phyloP scores from a whole-genome alignment of 371 early-diverging fungal genomes.

The Actinomortierella wolfii region DNA sequence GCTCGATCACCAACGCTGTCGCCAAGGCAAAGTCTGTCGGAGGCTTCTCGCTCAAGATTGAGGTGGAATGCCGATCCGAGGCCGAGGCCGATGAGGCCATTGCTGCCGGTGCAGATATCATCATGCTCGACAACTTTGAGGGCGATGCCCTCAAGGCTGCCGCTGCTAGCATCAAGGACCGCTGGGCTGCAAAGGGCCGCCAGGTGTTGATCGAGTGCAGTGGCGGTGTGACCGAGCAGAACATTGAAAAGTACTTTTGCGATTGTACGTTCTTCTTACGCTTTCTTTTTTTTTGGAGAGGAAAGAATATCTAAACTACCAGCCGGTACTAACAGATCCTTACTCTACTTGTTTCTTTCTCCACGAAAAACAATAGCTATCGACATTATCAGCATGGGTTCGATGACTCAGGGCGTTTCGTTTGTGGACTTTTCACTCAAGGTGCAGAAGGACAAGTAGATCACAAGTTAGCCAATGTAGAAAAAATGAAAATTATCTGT shows the following conservation, averaged over 20 bases:
- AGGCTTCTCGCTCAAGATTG: slow-evolving; percentile 95
- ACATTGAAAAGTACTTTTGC: slow-evolving; percentile 79
- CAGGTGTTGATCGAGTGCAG: slow-evolving; percentile 91
- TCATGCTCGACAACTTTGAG: slow-evolving; percentile 90
- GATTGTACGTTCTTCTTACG: slow-evolving; percentile 56
- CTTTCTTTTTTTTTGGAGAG: too few species aligned
- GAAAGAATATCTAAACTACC: too few species aligned
- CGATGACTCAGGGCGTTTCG: slow-evolving; percentile 92
- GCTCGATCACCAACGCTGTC: slow-evolving; percentile 92
- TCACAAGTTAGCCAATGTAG: too few species aligned
- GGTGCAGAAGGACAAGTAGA: slow-evolving; percentile 54
- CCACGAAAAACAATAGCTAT: slow-evolving; percentile 60
- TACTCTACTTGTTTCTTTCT: not conserved
- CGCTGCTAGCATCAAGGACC: slow-evolving; percentile 74
- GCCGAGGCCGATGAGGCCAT: slow-evolving; percentile 97
- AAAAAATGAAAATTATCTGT: too few species aligned
- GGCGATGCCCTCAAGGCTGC: slow-evolving; percentile 66
- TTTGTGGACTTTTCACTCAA: slow-evolving; percentile 97
- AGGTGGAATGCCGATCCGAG: slow-evolving; percentile 93
- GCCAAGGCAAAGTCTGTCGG: slow-evolving; percentile 78
- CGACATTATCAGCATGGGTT: slow-evolving; percentile 93
- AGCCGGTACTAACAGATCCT: too few species aligned
- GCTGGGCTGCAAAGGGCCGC: slow-evolving; percentile 69
- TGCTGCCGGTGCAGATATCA: slow-evolving; percentile 93
- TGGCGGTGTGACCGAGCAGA: slow-evolving; percentile 93